These are phyloP conservation scores for Solanum etuberosum DNA, from an alignment of 257 asterid species.

Conservation along the genomic window DNA sequence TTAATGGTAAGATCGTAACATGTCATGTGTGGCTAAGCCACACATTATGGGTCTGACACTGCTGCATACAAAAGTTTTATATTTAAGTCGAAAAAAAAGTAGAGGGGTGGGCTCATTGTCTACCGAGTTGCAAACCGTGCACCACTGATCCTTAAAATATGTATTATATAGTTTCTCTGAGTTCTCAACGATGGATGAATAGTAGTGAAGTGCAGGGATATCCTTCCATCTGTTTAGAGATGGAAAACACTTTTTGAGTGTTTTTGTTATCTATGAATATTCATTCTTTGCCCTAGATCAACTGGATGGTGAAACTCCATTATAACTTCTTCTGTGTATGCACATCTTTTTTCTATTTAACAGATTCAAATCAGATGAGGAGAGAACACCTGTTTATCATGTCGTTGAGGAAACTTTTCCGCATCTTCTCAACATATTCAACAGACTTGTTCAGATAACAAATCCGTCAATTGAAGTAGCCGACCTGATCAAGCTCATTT, in stretches of 20 bases:
- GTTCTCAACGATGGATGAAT: neutral
- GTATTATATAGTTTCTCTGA: neutral
- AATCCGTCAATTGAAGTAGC: slow-evolving; percentile 84
- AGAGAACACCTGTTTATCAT: slow-evolving; percentile 76
- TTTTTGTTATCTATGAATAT: neutral
- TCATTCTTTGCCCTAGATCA: neutral
- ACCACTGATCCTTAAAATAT: neutral
- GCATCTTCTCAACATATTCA: slow-evolving; percentile 66
- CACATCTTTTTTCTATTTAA: slow-evolving; percentile 2
- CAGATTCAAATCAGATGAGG: slow-evolving; percentile 99
- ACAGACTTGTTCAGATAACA: slow-evolving; percentile 67
- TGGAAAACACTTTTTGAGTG: neutral
- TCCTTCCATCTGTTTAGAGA: neutral
- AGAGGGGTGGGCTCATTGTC: neutral
- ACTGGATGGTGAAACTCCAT: neutral
- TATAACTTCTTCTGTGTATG: neutral
- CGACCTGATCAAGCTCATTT: slow-evolving; percentile 88
- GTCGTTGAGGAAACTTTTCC: slow-evolving; percentile 94
- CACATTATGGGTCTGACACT: neutral
- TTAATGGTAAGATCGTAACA: neutral
- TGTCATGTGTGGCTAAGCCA: neutral
- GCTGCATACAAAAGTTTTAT: neutral
- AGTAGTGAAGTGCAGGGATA: neutral
- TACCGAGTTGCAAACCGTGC: neutral
- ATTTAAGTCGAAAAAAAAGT: neutral